Evolutionary conservation across 345 rosid species (phyloP), one percentile per base, ranked within the genome.

Genomic region (Cardamine occulta): DNA sequence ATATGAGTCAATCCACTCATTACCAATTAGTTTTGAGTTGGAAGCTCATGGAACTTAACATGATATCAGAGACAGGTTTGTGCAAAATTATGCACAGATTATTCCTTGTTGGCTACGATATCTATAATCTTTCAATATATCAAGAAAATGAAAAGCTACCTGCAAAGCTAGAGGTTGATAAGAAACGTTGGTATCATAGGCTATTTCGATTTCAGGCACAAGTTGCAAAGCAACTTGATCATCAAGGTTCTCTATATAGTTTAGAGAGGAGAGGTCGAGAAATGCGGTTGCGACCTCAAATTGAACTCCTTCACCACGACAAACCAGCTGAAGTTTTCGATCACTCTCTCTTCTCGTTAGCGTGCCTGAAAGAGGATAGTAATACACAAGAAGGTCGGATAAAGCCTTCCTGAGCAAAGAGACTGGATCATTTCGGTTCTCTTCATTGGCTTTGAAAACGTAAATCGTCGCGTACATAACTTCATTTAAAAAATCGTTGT

Each of bases 371-470:
- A 87, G 67, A 3, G 87, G 89, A 47, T 82, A 84, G 73, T 79
- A 84, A 35, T 75, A 72, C 45, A 87, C 84, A 65, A 85, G 73
- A 35, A 76, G 80, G 17, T 87, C 78, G 13, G 88, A 83, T 17
- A 87, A 80, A 35, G 91, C 91, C 59, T 82, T 79, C 58, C 68
- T 61, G 15, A 85, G 70, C 8, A 84, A 23, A 64, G 42, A 12
- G 40, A 75, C 75, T 1, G 67, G 73, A 49, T 74, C 65, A 13
- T 65, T 44, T 17, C 13, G 60, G 26, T 21, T 39, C 0, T 15
- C 60, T 47, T 19, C 32, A 31, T 76, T 69, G 40, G 73, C 72
- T 40, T 85, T 64, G 26, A 78, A 86, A 18, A 68, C 85, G 21
- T 80, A 84, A 42, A 86, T 23, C 17, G 65, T 72, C 21, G 70